Base-by-base conservation (phyloP, 805 yeast species). In the Ogataea nakhonphanomensis region DNA sequence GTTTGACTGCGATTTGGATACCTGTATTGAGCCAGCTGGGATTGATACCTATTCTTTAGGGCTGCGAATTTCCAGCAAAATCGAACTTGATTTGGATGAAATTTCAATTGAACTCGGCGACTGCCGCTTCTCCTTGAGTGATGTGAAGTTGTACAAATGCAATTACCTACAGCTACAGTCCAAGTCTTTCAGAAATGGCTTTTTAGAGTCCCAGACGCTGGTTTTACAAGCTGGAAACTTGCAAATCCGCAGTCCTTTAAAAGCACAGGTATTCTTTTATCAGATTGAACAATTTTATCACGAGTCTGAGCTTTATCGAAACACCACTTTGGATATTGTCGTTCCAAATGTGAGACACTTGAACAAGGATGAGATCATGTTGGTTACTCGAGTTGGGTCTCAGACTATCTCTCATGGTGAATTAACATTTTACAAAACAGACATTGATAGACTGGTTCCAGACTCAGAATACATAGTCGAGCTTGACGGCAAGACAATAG, bases 1-100 rank as follows among this genome's bases (percentile, higher is more conserved):
- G 35, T 71, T 76, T 41, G 46, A 50, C 1, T 50, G 68, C 5
- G 39, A 53, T 1, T 45, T 76, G 3, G 42, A 46, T 4, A 74
- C 77, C 0, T 63, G 54, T 37, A 55, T 78, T 9, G 49, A 56
- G 5, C 64, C 66, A 15, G 58, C 50, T 10, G 50, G 51, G 5
- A 59, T 40, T 20, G 75, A 75, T 49, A 51, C 45, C 6, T 69
- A 75, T 37, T 62, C 46, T 27, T 43, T 78, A 2, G 61, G 57
- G 8, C 43, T 75, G 4, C 43, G 48, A 1, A 29, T 75, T 7
- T 41, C 44, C 3, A 70, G 70, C 39, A 51, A 51, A 28, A 33
- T 55, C 22, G 48, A 41, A 25, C 30, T 55, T 3, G 22, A 15
- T 6, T 12, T 56, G 11, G 35, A 33, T 2, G 26, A 54, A 37